Percentiles rank a stretch among this genome's conserved stretches.
These are phyloP conservation scores for Parietaria judaica DNA, from an alignment of 306 rosid species.

Conservation along the genomic window DNA sequence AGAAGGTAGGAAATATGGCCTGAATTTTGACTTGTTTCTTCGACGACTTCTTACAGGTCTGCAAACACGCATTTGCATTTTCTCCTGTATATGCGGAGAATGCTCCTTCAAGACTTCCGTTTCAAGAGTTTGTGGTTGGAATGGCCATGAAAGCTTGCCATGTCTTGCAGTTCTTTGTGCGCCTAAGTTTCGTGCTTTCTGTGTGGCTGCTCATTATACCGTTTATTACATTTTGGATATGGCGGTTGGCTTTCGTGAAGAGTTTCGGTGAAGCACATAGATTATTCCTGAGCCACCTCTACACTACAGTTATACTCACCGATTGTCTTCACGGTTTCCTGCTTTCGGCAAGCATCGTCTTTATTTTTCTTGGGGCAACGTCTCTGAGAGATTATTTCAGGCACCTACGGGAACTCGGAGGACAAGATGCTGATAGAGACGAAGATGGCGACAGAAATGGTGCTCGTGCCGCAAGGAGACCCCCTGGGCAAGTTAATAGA, in stretches of 20 bases:
- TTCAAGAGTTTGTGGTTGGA: slow-evolving; percentile 95
- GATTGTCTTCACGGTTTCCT: slow-evolving; percentile 98
- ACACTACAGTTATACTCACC: slow-evolving; percentile 76
- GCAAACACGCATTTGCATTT: slow-evolving; percentile 93
- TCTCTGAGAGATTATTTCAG: slow-evolving; percentile 97
- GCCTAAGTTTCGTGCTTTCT: slow-evolving; percentile 88
- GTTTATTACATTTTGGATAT: slow-evolving; percentile 96
- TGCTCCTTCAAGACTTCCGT: slow-evolving; percentile 95
- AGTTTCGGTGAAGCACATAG: slow-evolving; percentile 95
- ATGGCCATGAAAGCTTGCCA: slow-evolving; percentile 98
- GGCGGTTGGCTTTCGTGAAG: slow-evolving; percentile 98
- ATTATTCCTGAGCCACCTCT: slow-evolving; percentile 82
- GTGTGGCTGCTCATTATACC: slow-evolving; percentile 98
- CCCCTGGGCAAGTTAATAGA: slow-evolving; percentile 80
- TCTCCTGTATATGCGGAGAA: slow-evolving; percentile 97
- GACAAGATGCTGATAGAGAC: slow-evolving; percentile 88
- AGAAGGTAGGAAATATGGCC: too few species aligned
- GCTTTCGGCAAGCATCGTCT: slow-evolving; percentile 95
- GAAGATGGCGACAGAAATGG: slow-evolving; percentile 95
- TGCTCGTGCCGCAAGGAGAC: slow-evolving; percentile 82
- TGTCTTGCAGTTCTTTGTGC: slow-evolving; percentile 87
- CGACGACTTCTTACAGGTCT: slow-evolving; percentile 49
- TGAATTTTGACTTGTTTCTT: too few species aligned
- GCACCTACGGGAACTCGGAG: slow-evolving; percentile 95
- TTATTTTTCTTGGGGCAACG: slow-evolving; percentile 94